Evolutionary conservation across 441 rosid species (phyloP).

Genomic region (Pelargonium myrrhifolium): DNA sequence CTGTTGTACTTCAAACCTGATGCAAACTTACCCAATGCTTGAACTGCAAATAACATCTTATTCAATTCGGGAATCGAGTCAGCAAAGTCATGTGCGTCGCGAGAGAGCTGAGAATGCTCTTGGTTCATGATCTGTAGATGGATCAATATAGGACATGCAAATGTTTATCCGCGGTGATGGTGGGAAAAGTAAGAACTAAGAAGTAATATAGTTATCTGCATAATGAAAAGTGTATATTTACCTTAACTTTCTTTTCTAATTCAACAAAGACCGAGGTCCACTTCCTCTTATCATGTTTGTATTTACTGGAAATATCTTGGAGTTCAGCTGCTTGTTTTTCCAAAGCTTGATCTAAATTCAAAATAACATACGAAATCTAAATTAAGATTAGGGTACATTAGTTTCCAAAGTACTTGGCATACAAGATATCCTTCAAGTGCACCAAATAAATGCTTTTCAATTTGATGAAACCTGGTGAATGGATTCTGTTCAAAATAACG

Average conservation of each 20-base stretch:
- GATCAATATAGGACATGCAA: conserved; percentile 5
- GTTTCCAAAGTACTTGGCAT: neutral
- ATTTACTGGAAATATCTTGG: conserved; percentile 16
- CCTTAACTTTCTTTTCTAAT: conserved; percentile 23
- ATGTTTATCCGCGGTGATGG: neutral
- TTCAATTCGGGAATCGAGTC: conserved; percentile 66
- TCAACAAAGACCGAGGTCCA: conserved; percentile 15
- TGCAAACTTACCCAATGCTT: conserved; percentile 54
- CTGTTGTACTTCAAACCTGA: neutral
- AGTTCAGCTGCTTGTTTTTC: conserved; percentile 8
- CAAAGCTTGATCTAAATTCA: conserved; percentile 14
- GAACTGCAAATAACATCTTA: conserved; percentile 76
- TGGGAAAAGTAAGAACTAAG: conserved; percentile 1
- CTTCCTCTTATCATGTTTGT: conserved; percentile 16
- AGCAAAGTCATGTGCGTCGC: conserved; percentile 64
- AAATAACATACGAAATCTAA: neutral
- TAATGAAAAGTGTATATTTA: conserved; percentile 9
- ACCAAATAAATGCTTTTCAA: neutral
- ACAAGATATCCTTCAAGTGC: neutral
- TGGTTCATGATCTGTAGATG: conserved; percentile 58
- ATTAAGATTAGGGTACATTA: neutral
- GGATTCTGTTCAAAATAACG: neutral
- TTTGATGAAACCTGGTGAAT: neutral
- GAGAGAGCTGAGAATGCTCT: conserved; percentile 64
- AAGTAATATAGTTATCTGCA: neutral